Base-by-base conservation (phyloP, 2,329 filamentous ascomycete genomes). In the Tolypocladium sp. region DNA sequence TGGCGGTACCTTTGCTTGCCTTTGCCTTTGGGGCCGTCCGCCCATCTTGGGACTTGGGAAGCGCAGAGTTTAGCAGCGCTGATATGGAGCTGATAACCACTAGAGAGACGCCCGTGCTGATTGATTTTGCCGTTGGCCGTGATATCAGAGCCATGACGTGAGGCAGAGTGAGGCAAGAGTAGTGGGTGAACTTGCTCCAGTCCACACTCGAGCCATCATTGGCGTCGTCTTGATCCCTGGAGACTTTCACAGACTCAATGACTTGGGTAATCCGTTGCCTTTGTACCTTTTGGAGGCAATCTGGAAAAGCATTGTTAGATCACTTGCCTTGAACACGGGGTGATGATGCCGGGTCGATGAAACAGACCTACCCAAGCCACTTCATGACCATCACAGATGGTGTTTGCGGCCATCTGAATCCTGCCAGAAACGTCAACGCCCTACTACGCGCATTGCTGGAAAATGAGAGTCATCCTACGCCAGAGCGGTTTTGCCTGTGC, bases 321-420 rank as follows among this genome's bases (percentile, higher is more conserved):
- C 49, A 13, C 8, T n/a, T 22, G 49, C 30, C 10, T 4, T 37
- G 30, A 9, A 35, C 20, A 20, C 20, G 20, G 49, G 20, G 5
- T 30, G 46, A 4, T 49, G 44, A 12, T 40, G n/a, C 9, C 9
- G 1, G 27, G 12, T 27, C 25, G 20, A n/a, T 15, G 10, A 57
- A 63, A 82, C 84, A 67, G 74, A 92, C 91, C 91, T 77, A 96
- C 83, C 92, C 92, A 96, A 52, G 92, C 80, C 57, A 92, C 91
- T 62, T 79, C 78, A 44, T 82, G 75, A 54, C 84, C 83, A 61
- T 80, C 76, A 57, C 74, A 75, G 56, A 96, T 73, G 22, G 85
- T 84, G 70, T 82, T 85, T 15, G 82, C 81, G 61, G 86, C 80
- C 51, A 90, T 75, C 69, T 91, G 90, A 66, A 93, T 81, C 41